Evolutionary conservation across 2,329 filamentous ascomycete species (phyloP), one percentile per base, ranked within the genome.

Genomic region (Apiospora kogelbergensis): DNA sequence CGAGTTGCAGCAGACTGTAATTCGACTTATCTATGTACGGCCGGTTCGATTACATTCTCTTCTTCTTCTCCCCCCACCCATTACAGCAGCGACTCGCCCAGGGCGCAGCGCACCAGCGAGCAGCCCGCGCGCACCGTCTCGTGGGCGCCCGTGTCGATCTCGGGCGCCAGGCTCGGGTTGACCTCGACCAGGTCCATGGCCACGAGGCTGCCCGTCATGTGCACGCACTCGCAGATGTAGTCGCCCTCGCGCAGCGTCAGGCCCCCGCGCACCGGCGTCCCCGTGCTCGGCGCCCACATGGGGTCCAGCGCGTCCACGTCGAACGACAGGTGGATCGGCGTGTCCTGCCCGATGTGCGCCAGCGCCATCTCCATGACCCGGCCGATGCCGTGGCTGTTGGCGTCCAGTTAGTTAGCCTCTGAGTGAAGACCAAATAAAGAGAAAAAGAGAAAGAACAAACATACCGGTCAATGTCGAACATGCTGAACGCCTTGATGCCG

Each of bases 351-450:
- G 73, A 98, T 97, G 84, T 98, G 95, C 41, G 91, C 95, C 67
- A 99, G 87, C n/a, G 95, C 95, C 95, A 98, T 97, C 77, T 98
- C 96, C 84, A 99, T 94, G 72, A 99, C 94, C 73, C 91, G 92
- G 68, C 96, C 96, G 76, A 99, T 99, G 63, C 96, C 96, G 78
- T 98, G 87, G 67, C 93, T 94, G 72, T 63, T 20, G n/a, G n/a
- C n/a, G n/a, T n/a, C n/a, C n/a, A n/a, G n/a, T n/a, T n/a, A n/a
- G n/a, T n/a, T n/a, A n/a, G n/a, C n/a, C n/a, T n/a, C n/a, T n/a
- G n/a, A n/a, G n/a, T n/a, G n/a, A n/a, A n/a, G n/a, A n/a, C n/a
- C n/a, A n/a, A n/a, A n/a, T n/a, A 17, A 37, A 57, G 33, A 63
- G 26, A 22, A 41, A 10, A 30, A 24, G n/a, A 42, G 44, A 26